A percentile compares a stretch with the other conserved stretches of the same genome.
phyloP scores from a whole-genome alignment of 805 yeast species.

The Nakazawaea ambrosiae region DNA sequence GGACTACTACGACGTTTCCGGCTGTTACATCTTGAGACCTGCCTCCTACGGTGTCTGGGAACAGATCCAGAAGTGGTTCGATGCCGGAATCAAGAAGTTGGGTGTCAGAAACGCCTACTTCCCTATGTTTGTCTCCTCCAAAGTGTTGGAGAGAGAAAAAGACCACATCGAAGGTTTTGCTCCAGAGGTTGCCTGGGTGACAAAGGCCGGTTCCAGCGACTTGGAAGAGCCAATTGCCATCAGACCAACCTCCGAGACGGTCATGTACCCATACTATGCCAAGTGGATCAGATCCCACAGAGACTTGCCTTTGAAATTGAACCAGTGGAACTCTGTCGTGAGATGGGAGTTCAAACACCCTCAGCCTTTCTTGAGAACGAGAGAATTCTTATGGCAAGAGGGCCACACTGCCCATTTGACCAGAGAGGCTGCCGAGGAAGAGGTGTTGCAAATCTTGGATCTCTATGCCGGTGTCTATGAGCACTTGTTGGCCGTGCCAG shows the following conservation, averaged over 20 bases:
- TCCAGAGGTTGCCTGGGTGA: slow-evolving; percentile 99
- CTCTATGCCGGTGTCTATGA: slow-evolving; percentile 80
- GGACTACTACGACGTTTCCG: slow-evolving; percentile 97
- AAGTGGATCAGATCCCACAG: slow-evolving; percentile 99
- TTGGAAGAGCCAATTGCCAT: slow-evolving; percentile 98
- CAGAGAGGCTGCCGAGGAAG: slow-evolving; percentile 69
- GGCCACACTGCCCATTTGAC: slow-evolving; percentile 98
- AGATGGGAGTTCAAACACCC: slow-evolving; percentile 99
- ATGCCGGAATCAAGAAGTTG: slow-evolving; percentile 67
- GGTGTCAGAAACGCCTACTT: slow-evolving; percentile 95
- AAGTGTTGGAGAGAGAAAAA: slow-evolving; percentile 93
- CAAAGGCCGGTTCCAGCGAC: slow-evolving; percentile 89
- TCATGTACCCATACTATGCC: slow-evolving; percentile 98
- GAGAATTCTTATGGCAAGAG: slow-evolving; percentile 99
- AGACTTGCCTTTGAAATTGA: slow-evolving; percentile 91
- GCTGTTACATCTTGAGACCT: slow-evolving; percentile 97
- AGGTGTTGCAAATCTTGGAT: slow-evolving; percentile 81
- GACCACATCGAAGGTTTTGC: slow-evolving; percentile 99
- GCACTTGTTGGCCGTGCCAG: slow-evolving; percentile 95
- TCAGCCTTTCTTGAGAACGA: slow-evolving; percentile 96
- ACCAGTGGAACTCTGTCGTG: slow-evolving; percentile 99
- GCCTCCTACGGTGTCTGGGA: slow-evolving; percentile 95
- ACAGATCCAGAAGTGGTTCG: slow-evolving; percentile 82
- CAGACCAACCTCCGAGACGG: slow-evolving; percentile 99
- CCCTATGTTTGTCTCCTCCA: slow-evolving; percentile 96